Evolutionary conservation across 2,329 filamentous ascomycete genomes (phyloP).

Genomic region (Hymenoscyphus occultus): DNA sequence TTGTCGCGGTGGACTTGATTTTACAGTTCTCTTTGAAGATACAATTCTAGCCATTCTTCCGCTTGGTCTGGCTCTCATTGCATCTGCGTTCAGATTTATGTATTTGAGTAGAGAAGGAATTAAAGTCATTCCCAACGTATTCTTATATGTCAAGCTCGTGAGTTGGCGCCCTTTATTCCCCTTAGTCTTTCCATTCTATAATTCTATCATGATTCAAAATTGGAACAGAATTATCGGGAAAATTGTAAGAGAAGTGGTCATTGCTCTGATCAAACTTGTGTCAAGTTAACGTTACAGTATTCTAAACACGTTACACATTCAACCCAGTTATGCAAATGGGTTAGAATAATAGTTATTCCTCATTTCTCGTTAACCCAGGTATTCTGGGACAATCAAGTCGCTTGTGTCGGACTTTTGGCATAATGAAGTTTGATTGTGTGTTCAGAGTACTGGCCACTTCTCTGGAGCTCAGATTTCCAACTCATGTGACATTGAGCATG

Average conservation of each 20-base stretch:
- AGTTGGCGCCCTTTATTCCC: background rate
- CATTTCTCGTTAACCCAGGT: too few relatives aligned
- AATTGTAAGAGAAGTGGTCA: too few relatives aligned
- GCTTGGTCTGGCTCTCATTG: slow-evolving; percentile 9
- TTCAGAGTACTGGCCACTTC: too few relatives aligned
- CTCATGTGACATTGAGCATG: background rate
- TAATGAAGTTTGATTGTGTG: too few relatives aligned
- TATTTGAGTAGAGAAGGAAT: slow-evolving; percentile 2
- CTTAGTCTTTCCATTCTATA: background rate
- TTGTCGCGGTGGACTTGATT: slow-evolving; percentile 20
- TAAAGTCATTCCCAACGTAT: slow-evolving; percentile 3
- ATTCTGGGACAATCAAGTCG: too few relatives aligned
- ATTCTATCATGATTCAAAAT: background rate
- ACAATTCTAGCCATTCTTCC: slow-evolving; percentile 14
- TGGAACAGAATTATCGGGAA: background rate
- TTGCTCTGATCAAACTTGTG: too few relatives aligned
- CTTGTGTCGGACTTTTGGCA: too few relatives aligned
- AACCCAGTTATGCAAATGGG: too few relatives aligned
- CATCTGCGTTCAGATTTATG: background rate
- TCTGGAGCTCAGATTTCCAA: background rate
- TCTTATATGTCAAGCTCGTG: background rate
- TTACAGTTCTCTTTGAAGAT: slow-evolving; percentile 20
- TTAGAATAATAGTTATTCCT: too few relatives aligned
- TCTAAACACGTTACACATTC: background rate
- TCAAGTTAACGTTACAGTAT: too few relatives aligned